Percentiles rank a stretch among this genome's conserved stretches.
These are phyloP conservation scores for Colletotrichum gloeosporioides DNA, from an alignment of 2,329 filamentous ascomycete genomes.

Conservation along the genomic window DNA sequence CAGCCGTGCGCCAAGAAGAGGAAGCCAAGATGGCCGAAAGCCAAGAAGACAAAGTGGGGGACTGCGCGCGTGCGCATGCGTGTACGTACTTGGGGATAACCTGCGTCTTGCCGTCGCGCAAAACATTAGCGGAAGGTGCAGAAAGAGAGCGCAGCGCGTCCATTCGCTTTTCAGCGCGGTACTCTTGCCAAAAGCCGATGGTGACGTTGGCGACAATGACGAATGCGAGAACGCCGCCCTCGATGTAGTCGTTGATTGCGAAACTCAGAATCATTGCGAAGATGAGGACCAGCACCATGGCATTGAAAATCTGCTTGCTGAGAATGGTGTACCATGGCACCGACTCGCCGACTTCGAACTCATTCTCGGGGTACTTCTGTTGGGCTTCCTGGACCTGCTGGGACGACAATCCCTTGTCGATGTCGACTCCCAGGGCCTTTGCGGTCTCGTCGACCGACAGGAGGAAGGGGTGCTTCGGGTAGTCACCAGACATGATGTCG, in stretches of 20 bases:
- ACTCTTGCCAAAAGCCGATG: constrained; percentile 72
- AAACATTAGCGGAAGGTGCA: constrained; percentile 66
- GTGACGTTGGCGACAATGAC: constrained; percentile 74
- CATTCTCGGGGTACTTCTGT: constrained; percentile 68
- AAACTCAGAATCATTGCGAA: constrained; percentile 79
- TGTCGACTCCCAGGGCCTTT: constrained; percentile 64
- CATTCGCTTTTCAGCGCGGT: constrained; percentile 70
- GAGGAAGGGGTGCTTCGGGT: constrained; percentile 64
- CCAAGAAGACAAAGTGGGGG: not conserved
- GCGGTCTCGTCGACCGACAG: constrained; percentile 68
- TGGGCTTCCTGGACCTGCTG: constrained; percentile 64
- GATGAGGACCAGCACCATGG: constrained; percentile 78
- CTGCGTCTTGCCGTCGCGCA: constrained; percentile 63
- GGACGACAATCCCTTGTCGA: constrained; percentile 70
- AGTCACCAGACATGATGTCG: constrained; percentile 48
- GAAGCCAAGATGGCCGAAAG: not conserved
- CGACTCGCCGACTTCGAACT: constrained; percentile 71
- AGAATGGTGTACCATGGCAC: constrained; percentile 77
- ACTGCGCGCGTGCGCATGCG: not conserved
- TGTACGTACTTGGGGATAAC: constrained; percentile 62
- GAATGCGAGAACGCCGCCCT: constrained; percentile 70
- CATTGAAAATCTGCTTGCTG: constrained; percentile 75
- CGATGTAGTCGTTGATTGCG: constrained; percentile 70
- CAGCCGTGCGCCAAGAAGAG: constrained; percentile 22
- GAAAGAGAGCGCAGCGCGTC: constrained; percentile 66